Evolutionary conservation across 306 rosid genomes (phyloP).

Genomic region (Hippophae tibetana): DNA sequence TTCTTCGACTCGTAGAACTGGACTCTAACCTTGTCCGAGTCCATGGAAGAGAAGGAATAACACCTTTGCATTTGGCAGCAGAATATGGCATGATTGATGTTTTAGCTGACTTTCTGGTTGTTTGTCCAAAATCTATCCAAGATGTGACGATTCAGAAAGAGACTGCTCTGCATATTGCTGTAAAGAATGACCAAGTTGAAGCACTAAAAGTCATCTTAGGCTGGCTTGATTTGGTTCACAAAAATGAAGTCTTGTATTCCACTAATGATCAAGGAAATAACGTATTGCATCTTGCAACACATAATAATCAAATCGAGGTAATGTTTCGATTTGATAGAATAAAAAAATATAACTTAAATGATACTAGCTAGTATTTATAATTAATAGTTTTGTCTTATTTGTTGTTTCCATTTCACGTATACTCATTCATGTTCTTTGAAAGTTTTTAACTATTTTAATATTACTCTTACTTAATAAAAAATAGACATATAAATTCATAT

Average conservation of each 20-base stretch:
- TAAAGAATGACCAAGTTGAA: slow-evolving; percentile 10
- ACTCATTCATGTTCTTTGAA: no score
- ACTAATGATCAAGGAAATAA: slow-evolving; percentile 26
- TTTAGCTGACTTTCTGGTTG: slow-evolving; percentile 15
- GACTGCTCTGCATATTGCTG: slow-evolving; percentile 34
- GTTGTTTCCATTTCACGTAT: no score
- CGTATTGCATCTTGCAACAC: slow-evolving; percentile 24
- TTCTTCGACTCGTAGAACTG: slow-evolving; percentile 6
- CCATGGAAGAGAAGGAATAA: slow-evolving; percentile 28
- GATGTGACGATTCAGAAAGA: slow-evolving; percentile 27
- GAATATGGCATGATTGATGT: slow-evolving; percentile 11
- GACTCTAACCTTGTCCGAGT: slow-evolving; percentile 25
- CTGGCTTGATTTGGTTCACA: slow-evolving; percentile 14
- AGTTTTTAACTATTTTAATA: no score
- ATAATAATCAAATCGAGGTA: slow-evolving; percentile 19
- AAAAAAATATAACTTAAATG: no score
- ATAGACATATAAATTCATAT: no score
- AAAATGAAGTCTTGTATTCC: slow-evolving; percentile 16
- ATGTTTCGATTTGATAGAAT: no score
- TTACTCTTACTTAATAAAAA: no score
- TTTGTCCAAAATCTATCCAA: slow-evolving; percentile 27
- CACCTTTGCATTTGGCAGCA: slow-evolving; percentile 32
- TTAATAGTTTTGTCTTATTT: no score
- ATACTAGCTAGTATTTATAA: no score
- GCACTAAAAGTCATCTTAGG: slow-evolving; percentile 22